Evolutionary conservation across 768 basidiomycete species (phyloP).

Genomic region (Termitomyces sp.): DNA sequence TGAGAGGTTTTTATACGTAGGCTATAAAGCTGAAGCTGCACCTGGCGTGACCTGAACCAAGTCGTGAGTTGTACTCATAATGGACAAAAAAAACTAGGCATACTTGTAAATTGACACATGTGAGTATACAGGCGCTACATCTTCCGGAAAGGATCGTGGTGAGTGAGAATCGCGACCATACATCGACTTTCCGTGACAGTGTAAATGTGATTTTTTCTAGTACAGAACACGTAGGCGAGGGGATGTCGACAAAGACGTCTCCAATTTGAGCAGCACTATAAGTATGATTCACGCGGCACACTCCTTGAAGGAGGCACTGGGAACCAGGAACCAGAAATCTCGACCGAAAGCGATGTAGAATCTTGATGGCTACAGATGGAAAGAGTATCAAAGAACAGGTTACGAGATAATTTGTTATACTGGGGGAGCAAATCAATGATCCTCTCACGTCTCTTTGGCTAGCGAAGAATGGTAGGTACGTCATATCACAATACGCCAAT

Average conservation of each 20-base stretch:
- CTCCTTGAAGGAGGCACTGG: neutral
- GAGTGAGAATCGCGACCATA: too few species aligned
- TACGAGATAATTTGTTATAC: too few species aligned
- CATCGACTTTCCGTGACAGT: neutral
- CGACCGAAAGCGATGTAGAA: neutral
- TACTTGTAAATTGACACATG: neutral
- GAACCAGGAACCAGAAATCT: neutral
- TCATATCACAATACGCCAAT: neutral
- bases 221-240: neutral
- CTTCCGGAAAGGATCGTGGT: neutral
- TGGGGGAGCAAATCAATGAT: neutral
- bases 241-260: neutral
- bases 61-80: neutral
- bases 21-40: constrained; percentile 60
- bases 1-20: constrained; percentile 49
- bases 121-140: neutral
- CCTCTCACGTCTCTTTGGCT: neutral
- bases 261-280: neutral
- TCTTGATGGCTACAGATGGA: neutral
- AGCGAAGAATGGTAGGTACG: neutral
- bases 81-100: neutral
- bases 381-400: neutral
- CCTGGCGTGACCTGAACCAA: constrained; percentile 37
- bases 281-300: neutral
- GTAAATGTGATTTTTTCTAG: too few species aligned